These are phyloP conservation scores for Lentinula guzmanii DNA, from an alignment of 768 basidiomycete species.

Conservation along the genomic window DNA sequence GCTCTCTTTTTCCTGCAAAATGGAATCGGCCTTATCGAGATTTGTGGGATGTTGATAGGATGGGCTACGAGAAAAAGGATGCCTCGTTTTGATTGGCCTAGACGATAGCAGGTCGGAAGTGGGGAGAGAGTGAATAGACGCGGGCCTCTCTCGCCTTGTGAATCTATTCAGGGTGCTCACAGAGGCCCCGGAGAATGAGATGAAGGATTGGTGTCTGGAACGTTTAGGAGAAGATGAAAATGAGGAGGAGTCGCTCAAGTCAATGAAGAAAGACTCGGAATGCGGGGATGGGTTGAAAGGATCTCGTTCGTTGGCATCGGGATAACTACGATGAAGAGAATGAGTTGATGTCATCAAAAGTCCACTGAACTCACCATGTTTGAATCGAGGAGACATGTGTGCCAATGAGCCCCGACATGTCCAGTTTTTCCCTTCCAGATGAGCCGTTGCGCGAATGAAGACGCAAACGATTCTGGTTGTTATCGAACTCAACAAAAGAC, in stretches of 20 bases:
- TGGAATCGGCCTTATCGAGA: slow-evolving; percentile 25
- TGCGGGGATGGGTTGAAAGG: slow-evolving; percentile 33
- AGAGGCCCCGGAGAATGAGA: slow-evolving; percentile 32
- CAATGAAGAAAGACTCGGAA: slow-evolving; percentile 40
- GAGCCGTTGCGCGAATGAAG: neutral
- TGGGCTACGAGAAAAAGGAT: slow-evolving; percentile 16
- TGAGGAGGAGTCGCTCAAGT: slow-evolving; percentile 23
- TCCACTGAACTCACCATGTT: neutral
- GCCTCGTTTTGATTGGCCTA: neutral
- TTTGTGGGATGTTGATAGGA: slow-evolving; percentile 22
- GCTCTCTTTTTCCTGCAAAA: slow-evolving; percentile 27
- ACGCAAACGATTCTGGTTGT: neutral
- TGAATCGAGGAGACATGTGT: neutral
- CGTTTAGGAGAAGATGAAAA: slow-evolving; percentile 12
- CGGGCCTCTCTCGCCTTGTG: slow-evolving; percentile 20
- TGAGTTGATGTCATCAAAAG: neutral
- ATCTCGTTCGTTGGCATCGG: slow-evolving; percentile 20
- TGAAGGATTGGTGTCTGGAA: slow-evolving; percentile 32
- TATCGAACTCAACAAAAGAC: slow-evolving; percentile 6
- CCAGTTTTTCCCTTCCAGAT: neutral
- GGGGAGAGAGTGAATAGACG: slow-evolving; percentile 25
- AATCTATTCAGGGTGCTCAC: slow-evolving; percentile 15
- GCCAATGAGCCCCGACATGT: neutral
- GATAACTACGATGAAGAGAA: neutral
- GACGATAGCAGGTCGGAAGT: slow-evolving; percentile 15